Conservation (phyloP, 78 protist species). For the Emiliania huxleyi region DNA sequence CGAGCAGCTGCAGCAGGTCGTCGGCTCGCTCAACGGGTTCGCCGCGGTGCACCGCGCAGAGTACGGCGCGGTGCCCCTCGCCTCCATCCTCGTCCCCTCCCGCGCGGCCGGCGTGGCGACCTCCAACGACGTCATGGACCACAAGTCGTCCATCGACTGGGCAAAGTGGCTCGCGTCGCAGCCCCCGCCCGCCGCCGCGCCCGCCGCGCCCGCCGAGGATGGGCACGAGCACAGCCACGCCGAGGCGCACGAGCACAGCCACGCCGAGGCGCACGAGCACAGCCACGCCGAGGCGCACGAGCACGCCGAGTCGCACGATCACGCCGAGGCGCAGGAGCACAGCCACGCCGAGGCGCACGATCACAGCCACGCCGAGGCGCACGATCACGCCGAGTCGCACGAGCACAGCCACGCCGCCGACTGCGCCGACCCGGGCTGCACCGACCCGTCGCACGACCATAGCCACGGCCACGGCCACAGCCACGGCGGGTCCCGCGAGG, state of each 20-base stretch:
- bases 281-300: too few relatives aligned
- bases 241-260: too few relatives aligned
- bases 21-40: neutral
- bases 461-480: neutral
- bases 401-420: neutral
- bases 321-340: neutral
- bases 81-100: neutral
- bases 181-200: neutral
- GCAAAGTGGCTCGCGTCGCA: neutral
- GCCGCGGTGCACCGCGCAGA: neutral
- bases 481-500: neutral
- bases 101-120: neutral
- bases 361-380: too few relatives aligned
- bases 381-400: too few relatives aligned
- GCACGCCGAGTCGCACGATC: neutral
- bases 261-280: too few relatives aligned
- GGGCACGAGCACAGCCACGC: too few relatives aligned
- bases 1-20: neutral
- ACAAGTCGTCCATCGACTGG: neutral
- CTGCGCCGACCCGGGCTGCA: neutral
- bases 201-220: neutral
- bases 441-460: neutral
- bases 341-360: too few relatives aligned
- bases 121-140: constrained; percentile 27
- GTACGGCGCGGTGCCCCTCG: neutral